phyloP scores from a whole-genome alignment of 768 basidiomycete species.

The Termitomyces sp. region DNA sequence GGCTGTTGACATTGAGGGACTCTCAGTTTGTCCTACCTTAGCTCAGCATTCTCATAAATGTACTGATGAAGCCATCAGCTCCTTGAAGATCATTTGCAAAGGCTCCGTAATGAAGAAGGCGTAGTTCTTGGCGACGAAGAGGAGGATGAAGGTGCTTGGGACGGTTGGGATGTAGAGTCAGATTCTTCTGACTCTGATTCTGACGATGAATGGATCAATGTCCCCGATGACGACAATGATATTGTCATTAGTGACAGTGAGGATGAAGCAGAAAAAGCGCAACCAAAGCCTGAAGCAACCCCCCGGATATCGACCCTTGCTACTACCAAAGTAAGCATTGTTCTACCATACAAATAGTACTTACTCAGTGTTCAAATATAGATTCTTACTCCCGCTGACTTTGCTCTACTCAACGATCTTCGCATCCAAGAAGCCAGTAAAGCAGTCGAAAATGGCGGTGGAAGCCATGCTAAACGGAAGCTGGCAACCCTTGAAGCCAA shows the following conservation, averaged over 20 bases:
- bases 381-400: conserved; percentile 98
- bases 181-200: conserved; percentile 56
- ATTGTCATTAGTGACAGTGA: conserved; percentile 87
- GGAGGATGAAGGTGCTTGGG: conserved; percentile 73
- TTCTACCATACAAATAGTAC: not conserved
- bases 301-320: conserved; percentile 63
- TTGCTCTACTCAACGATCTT: conserved; percentile 86
- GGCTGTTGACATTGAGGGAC: conserved; percentile 85
- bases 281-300: conserved; percentile 27
- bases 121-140: conserved; percentile 43
- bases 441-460: conserved; percentile 66
- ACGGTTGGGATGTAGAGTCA: conserved; percentile 86
- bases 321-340: conserved; percentile 66
- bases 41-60: not conserved
- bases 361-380: conserved; percentile 25
- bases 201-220: conserved; percentile 80
- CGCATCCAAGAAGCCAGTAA: conserved; percentile 73
- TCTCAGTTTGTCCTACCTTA: conserved; percentile 55
- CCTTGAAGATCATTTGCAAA: conserved; percentile 81
- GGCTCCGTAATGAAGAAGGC: conserved; percentile 64
- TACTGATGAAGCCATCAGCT: conserved; percentile 44
- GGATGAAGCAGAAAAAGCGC: conserved; percentile 62
- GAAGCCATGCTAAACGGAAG: conserved; percentile 84
- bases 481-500: conserved; percentile 75
- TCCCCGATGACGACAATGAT: conserved; percentile 66